Percentiles rank a stretch among this genome's conserved stretches.
These are phyloP conservation scores for Ceratobasidium sp. DNA, from an alignment of 1,284 basidiomycete species.

Conservation along the genomic window DNA sequence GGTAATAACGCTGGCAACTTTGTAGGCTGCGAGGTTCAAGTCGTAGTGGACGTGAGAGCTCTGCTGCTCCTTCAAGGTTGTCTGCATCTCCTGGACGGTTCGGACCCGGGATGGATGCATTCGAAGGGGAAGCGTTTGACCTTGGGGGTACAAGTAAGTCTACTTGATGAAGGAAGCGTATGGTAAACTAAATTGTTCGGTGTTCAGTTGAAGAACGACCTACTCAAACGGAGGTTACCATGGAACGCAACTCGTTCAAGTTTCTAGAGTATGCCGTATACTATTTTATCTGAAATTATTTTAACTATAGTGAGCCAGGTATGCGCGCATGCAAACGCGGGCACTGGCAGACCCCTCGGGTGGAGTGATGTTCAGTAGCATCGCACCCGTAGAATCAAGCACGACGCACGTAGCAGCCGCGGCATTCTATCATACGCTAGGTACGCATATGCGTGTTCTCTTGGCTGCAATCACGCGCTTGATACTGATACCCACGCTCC, in stretches of 20 bases:
- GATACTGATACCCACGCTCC: neutral
- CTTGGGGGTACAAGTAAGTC: conserved; percentile 17
- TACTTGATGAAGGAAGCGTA: neutral
- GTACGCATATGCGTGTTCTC: conserved; percentile 56
- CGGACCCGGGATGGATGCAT: conserved; percentile 34
- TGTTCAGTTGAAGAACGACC: conserved; percentile 5
- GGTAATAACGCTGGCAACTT: conserved; percentile 59
- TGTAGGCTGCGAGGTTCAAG: conserved; percentile 27
- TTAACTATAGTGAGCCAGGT: conserved; percentile 59
- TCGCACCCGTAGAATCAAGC: conserved; percentile 71
- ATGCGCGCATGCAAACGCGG: conserved; percentile 76
- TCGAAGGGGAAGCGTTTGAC: conserved; percentile 24
- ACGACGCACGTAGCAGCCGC: conserved; percentile 78
- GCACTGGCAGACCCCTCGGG: conserved; percentile 58
- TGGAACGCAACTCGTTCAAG: conserved; percentile 79
- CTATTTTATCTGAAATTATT: neutral
- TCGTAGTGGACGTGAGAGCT: conserved; percentile 25
- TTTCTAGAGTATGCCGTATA: conserved; percentile 71
- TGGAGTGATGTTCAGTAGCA: conserved; percentile 66
- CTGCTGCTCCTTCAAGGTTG: conserved; percentile 21
- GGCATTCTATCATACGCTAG: conserved; percentile 71
- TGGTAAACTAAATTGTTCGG: neutral
- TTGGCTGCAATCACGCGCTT: conserved; percentile 62
- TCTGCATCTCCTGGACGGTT: conserved; percentile 35
- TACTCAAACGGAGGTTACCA: conserved; percentile 41